Evolutionary conservation across 139 green algal species (phyloP).

Genomic region (Coccomyxa sp.): DNA sequence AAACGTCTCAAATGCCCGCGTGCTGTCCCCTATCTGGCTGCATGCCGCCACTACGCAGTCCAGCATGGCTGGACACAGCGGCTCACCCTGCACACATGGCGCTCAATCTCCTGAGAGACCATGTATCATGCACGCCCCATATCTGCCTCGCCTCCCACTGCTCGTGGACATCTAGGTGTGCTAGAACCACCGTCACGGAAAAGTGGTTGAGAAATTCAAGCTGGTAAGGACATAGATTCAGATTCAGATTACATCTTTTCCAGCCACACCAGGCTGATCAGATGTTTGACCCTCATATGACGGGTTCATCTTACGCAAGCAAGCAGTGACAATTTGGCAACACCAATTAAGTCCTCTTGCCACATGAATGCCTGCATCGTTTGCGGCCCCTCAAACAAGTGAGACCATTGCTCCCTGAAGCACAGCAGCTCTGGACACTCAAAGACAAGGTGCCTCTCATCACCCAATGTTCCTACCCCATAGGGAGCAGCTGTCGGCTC

Average conservation of each 20-base stretch:
- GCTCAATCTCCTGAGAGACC: neutral
- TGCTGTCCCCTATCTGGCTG: slow-evolving; percentile 24
- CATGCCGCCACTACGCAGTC: slow-evolving; percentile 26
- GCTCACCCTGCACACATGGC: slow-evolving; percentile 15
- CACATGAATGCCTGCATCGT: too few relatives aligned
- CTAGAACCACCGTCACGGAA: neutral
- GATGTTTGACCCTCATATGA: too few relatives aligned
- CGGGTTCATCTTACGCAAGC: too few relatives aligned
- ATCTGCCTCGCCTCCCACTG: neutral
- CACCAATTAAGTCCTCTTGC: too few relatives aligned
- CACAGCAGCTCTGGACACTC: too few relatives aligned
- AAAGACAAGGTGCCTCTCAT: too few relatives aligned
- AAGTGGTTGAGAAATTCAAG: neutral
- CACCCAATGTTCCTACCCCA: too few relatives aligned
- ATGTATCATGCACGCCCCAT: neutral
- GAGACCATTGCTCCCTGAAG: too few relatives aligned
- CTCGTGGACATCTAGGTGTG: neutral
- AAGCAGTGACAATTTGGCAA: too few relatives aligned
- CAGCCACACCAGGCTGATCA: neutral
- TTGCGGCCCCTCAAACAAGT: too few relatives aligned
- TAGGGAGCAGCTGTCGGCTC: too few relatives aligned
- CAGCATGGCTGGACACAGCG: slow-evolving; percentile 4
- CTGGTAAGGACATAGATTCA: neutral
- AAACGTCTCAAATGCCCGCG: slow-evolving; percentile 21
- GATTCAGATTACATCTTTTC: neutral